Base-by-base conservation (phyloP, 2,329 filamentous ascomycete species). In the Fusarium irregulare region DNA sequence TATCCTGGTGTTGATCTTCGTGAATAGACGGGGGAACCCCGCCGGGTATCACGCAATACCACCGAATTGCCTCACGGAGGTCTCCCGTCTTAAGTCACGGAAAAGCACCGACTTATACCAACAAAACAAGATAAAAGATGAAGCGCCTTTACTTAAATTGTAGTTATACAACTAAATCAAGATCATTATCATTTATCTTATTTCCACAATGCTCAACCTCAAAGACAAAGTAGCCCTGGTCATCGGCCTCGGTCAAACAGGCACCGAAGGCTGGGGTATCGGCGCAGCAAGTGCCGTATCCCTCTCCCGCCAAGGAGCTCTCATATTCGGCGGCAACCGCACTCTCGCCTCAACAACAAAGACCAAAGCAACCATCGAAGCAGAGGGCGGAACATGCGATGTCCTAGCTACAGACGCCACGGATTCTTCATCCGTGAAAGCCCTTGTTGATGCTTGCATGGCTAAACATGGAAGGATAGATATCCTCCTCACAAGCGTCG, bases 401-500 rank as follows among this genome's bases (percentile, higher is more conserved):
- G 73, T 85, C 6, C 77, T 86, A 73, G 80, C 76, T 8, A 80
- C 80, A 16, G 79, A 90, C 70, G 87, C 87, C 4, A 89, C 87
- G 0, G 83, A 83, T 8, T 82, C 83, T 0, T 73, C 76, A 0
- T 85, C 85, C 18, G 86, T 89, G 73, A 84, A 86, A 65, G 74
- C 75, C 0, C 81, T 89, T 0, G 83, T 90, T 6, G 82, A 86
- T 34, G 81, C 82, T 0, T 88, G 86, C 46, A 72, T 87, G 20
- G 73, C 79, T 0, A 84, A 83, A 41, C 83, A 88, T 64, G 86
- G 86, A 11, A 82, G 85, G 8, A 85, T 89, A 56, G 88, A 90
- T 66, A 86, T 90, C 23, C 77, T 90, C 1, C 75, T 91, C 18
- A 89, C 88, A 67, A 89, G 89, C 55, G 88, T 89, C 5, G 88